A percentile compares a stretch with the other conserved stretches of the same genome.
These are phyloP conservation scores for Meyerozyma elateridarum DNA, from an alignment of 1,139 yeast species.

Conservation along the genomic window DNA sequence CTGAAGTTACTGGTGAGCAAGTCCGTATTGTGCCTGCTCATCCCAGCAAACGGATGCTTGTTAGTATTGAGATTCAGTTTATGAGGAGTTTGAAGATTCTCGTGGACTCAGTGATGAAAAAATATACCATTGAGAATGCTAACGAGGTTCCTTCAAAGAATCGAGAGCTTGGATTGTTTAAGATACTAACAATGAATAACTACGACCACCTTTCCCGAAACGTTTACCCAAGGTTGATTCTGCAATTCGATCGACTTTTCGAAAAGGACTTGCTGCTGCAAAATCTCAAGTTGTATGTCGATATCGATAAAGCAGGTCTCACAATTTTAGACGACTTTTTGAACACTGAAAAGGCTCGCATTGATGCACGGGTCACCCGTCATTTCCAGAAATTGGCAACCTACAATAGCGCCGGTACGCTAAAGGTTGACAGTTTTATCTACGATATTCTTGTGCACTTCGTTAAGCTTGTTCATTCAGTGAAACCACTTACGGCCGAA, in stretches of 20 bases:
- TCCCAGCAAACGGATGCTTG: conserved; percentile 40
- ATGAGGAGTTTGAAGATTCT: conserved; percentile 46
- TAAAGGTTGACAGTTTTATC: conserved; percentile 37
- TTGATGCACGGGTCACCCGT: conserved; percentile 25
- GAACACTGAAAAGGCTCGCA: conserved; percentile 33
- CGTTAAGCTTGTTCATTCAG: conserved; percentile 37
- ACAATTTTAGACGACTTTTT: conserved; percentile 42
- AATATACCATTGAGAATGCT: conserved; percentile 31
- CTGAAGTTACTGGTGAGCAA: conserved; percentile 17
- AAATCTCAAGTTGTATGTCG: conserved; percentile 38
- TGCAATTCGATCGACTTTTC: conserved; percentile 32
- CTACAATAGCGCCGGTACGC: not conserved
- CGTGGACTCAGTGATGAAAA: conserved; percentile 46
- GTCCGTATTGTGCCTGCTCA: conserved; percentile 30
- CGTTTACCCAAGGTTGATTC: conserved; percentile 31
- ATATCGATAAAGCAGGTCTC: conserved; percentile 39
- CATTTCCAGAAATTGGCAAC: conserved; percentile 19
- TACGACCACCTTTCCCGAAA: conserved; percentile 33
- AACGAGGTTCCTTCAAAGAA: conserved; percentile 1
- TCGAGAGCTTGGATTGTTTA: conserved; percentile 27
- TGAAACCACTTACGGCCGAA: conserved; percentile 39
- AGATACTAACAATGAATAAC: conserved; percentile 44
- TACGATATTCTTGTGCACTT: conserved; percentile 39
- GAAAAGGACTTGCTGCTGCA: conserved; percentile 35
- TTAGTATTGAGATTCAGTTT: conserved; percentile 45